Evolutionary conservation across 768 basidiomycete genomes (phyloP).

Genomic region (Porpolomopsis calyptriformis): DNA sequence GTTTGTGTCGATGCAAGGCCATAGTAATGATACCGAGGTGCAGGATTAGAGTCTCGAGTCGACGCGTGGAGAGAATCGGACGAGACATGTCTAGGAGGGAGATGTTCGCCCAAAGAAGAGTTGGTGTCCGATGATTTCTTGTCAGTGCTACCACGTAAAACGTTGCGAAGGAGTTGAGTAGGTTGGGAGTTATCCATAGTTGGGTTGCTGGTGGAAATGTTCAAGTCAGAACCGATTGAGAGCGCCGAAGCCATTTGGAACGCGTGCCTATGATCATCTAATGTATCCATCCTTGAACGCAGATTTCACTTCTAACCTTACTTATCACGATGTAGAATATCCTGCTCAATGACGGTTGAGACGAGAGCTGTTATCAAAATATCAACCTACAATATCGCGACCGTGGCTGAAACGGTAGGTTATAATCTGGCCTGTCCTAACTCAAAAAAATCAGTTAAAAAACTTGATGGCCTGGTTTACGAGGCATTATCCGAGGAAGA

Average conservation of each 20-base stretch:
- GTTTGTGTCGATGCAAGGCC: constrained; percentile 47
- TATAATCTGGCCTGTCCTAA: too few relatives aligned
- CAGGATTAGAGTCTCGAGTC: constrained; percentile 19
- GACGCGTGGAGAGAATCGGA: constrained; percentile 32
- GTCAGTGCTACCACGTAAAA: constrained; percentile 22
- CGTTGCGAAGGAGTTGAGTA: constrained; percentile 40
- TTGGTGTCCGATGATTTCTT: not conserved
- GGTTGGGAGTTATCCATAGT: constrained; percentile 38
- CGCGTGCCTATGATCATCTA: constrained; percentile 26
- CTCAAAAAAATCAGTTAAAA: too few relatives aligned
- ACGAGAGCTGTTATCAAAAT: too few relatives aligned
- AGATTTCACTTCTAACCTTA: not conserved
- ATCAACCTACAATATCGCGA: too few relatives aligned
- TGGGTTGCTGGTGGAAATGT: constrained; percentile 24
- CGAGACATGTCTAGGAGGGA: constrained; percentile 27
- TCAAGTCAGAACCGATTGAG: not conserved
- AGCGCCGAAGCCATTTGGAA: not conserved
- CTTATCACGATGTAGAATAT: not conserved
- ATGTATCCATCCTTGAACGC: constrained; percentile 24
- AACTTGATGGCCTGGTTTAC: not conserved
- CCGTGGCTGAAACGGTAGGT: too few relatives aligned
- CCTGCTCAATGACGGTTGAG: not conserved
- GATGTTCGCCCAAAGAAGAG: not conserved
- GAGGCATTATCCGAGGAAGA: not conserved
- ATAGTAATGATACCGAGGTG: constrained; percentile 46